Base-by-base conservation (phyloP, 225 moss, liverwort and hornwort genomes). In the Marchantia polymorpha region DNA sequence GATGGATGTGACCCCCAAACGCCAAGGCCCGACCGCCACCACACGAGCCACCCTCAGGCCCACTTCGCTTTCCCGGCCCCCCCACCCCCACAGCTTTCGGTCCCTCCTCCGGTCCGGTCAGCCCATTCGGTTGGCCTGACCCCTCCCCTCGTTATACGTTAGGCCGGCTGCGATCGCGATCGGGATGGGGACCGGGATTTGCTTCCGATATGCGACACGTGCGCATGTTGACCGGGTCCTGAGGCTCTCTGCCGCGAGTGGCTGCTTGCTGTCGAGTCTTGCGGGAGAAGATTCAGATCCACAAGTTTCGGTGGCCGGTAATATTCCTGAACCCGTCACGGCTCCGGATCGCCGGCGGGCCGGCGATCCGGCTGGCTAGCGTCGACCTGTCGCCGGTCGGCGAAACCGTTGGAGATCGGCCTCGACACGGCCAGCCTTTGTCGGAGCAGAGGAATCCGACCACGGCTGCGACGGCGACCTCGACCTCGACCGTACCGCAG, bases 251-350 rank as follows among this genome's bases (percentile, higher is more conserved):
- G 47, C 7, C 69, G 17, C 69, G 17, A 46, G 12, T 69, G 69
- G 39, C 69, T 26, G 46, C 47, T 69, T 69, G 46, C 46, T 48
- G 46, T 46, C 47, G 69, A 69, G 69, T 69, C 17, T 39, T 39
- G 47, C 46, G 17, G 20, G 68, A 69, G 46, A 47, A 48, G 69
- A 69, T 69, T 69, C 69, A 69, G 69, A 69, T 46, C 26, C 69
- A 47, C 12, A 11, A 1, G 9, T 2, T 27, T 3, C 27, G 67
- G 67, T 30, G 17, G 65, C 65, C 69, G 7, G 47, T n/a, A n/a
- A 30, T 67, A 25, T 67, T 39, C 39, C 5, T 5, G 39, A 39
- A 39, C 2, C 39, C 39, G 39, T 39, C 39, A 39, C 3, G 39
- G 5, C 39, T 19, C 65, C n/a, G n/a, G n/a, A n/a, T n/a, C n/a